Evolutionary conservation across 2,329 filamentous ascomycete genomes (phyloP), one percentile per base, ranked within the genome.

Genomic region (Zymoseptoria crescenta): DNA sequence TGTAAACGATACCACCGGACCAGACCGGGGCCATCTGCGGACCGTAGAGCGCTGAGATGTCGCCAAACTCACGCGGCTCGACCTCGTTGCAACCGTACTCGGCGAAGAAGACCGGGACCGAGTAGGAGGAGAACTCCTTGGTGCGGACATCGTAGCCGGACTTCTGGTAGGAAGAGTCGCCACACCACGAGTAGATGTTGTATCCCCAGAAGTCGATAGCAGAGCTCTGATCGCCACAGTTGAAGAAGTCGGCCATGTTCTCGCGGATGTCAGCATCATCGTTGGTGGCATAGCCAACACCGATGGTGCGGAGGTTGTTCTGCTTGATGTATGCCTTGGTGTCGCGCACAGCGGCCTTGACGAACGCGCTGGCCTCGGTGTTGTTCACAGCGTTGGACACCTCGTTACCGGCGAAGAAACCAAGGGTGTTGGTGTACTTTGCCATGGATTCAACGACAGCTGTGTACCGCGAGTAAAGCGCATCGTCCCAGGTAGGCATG

Each of bases 141-240:
- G 91, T 91, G 74, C 93, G 88, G 58, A 85, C 81, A 65, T 87
- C 81, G 77, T 92, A 99, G 57, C 91, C 90, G 3, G 94, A 96
- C 60, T 81, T 72, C 41, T 80, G 72, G 79, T 88, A 94, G 69
- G 80, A 84, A 71, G 89, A 96, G 68, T 92, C 75, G 67, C 93
- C 94, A 74, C 94, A 99, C 94, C 94, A 99, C 56, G 92, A 96
- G 83, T 99, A 99, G 79, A 97, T 96, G 82, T 99, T 99, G 87
- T 97, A 97, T 60, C 94, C 94, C 89, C 92, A 99, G 81, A 95
- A 97, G 77, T 99, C 94, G 66, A 97, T 96, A 62, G 88, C 75
- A 71, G 77, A 76, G 8, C 80, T 77, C 35, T 80, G 73, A 62
- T 84, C 75, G 61, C 92, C 89, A 73, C 94, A 99, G 82, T 96